Conservation (phyloP, 2,329 filamentous ascomycete genomes). For the Tolypocladium album region DNA sequence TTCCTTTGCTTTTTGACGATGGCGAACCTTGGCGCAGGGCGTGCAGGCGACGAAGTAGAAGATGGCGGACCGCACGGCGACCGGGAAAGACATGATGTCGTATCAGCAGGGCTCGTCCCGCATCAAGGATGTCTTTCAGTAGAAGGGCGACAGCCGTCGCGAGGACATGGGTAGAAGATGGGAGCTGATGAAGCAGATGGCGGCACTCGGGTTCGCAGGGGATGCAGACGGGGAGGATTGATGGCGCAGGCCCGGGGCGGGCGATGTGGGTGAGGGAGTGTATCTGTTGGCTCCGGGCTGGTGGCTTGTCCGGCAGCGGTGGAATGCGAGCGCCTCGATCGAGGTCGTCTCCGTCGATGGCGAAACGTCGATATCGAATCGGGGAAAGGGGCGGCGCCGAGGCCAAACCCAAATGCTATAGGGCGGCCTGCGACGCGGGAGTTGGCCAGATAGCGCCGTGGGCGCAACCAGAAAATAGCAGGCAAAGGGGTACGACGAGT, state of each 20-base stretch:
- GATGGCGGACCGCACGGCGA: constrained; percentile 62
- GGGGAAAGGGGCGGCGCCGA: not conserved
- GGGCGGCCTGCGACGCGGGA: not conserved
- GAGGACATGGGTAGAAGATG: constrained; percentile 5
- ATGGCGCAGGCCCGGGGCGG: not conserved
- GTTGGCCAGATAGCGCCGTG: not conserved
- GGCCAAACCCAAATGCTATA: not conserved
- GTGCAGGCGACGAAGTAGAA: constrained; percentile 72
- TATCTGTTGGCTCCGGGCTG: not conserved
- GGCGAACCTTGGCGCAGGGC: constrained; percentile 62
- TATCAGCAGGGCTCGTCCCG: not conserved
- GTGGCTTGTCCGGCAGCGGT: not conserved
- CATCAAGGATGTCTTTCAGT: constrained; percentile 5
- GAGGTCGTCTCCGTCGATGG: not conserved
- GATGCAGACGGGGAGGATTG: not conserved
- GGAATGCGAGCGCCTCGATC: not conserved
- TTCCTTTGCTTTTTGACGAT: constrained; percentile 59
- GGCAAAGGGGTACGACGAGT: not conserved
- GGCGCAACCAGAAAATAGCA: not conserved
- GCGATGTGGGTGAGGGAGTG: not conserved
- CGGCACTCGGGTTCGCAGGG: not conserved
- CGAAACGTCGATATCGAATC: not conserved
- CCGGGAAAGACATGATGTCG: constrained; percentile 33
- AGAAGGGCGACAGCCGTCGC: constrained; percentile 1
- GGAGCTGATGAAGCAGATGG: not conserved